phyloP scores from a whole-genome alignment of 1,139 yeast species.

The Yamadazyma oceani region DNA sequence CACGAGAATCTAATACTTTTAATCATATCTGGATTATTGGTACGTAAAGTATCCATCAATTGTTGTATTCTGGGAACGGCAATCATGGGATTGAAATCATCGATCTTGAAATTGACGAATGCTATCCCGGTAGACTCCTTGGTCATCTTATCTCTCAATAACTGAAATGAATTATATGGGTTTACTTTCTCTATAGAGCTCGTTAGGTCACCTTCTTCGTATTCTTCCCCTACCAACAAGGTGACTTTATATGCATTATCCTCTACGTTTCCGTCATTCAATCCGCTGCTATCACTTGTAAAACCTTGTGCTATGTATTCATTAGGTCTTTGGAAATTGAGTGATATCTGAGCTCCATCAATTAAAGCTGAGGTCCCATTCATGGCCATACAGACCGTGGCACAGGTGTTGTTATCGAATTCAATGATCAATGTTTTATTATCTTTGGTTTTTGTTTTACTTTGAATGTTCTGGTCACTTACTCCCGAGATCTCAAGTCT shows the following conservation, averaged over 20 bases:
- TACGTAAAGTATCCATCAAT: conserved; percentile 5
- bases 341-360: conserved; percentile 16
- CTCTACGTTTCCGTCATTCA: conserved; percentile 21
- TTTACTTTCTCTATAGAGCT: conserved; percentile 24
- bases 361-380: conserved; percentile 31
- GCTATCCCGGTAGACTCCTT: conserved; percentile 40
- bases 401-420: conserved; percentile 52
- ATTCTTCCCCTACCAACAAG: conserved; percentile 24
- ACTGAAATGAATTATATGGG: conserved; percentile 28
- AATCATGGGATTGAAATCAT: conserved; percentile 14
- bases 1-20: conserved; percentile 29
- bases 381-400: conserved; percentile 58
- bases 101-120: conserved; percentile 36
- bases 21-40: conserved; percentile 6
- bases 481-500: conserved; percentile 27
- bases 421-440: conserved; percentile 47
- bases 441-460: conserved; percentile 35
- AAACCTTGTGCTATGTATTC: conserved; percentile 53
- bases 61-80: conserved; percentile 19
- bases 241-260: conserved; percentile 42
- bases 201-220: conserved; percentile 28
- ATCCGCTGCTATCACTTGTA: conserved; percentile 18
- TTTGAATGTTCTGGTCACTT: conserved; percentile 31
- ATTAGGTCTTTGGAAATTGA: conserved; percentile 55
- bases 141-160: conserved; percentile 38